A percentile compares a stretch with the other conserved stretches of the same genome.
Evolutionary conservation across 176 grass and related monocot species (phyloP).

Genomic region (Hsuehochloa calcarea): DNA sequence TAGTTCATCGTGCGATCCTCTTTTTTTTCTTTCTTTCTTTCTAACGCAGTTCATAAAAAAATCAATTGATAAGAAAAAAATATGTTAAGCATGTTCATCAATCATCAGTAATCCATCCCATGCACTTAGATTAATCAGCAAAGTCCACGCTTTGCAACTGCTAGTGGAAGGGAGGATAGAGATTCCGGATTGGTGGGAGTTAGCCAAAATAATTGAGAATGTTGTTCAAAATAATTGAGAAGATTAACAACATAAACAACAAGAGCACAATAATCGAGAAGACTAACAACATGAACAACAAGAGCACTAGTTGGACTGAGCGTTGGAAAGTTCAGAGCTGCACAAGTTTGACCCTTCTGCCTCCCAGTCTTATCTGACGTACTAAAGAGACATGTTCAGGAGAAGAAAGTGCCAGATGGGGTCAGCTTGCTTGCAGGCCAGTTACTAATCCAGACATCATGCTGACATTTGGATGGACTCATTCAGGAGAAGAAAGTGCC

Average conservation of each 20-base stretch:
- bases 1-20: background rate
- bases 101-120: background rate
- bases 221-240: background rate
- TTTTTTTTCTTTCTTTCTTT: background rate
- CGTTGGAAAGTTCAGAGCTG: background rate
- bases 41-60: background rate
- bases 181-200: background rate
- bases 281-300: background rate
- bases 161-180: background rate
- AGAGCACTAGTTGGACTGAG: background rate
- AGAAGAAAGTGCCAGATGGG: background rate
- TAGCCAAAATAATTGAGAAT: background rate
- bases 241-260: background rate
- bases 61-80: background rate
- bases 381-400: background rate
- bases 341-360: constrained; percentile 14
- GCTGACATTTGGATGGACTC: background rate
- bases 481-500: background rate
- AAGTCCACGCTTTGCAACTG: background rate
- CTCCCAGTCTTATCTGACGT: background rate
- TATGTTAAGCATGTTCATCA: background rate
- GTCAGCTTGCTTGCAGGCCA: background rate
- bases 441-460: background rate
- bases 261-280: background rate
- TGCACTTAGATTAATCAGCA: background rate